Conservation (phyloP, 2,329 filamentous ascomycete genomes). For the Fusarium domesticum region DNA sequence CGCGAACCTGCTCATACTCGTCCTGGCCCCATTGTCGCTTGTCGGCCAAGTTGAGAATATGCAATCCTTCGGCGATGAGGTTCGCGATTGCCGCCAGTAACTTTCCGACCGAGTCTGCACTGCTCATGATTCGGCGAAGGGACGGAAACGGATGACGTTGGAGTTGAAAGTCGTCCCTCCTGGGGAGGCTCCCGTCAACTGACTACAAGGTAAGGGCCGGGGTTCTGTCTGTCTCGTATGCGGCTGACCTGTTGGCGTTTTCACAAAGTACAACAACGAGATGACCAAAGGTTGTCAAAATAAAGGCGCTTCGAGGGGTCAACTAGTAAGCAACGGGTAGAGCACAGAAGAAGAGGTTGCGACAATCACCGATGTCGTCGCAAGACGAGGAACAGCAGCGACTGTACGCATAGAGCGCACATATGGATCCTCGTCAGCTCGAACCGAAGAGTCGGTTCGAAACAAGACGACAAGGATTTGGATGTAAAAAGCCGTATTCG, state of each 20-base stretch:
- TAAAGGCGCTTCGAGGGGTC: neutral
- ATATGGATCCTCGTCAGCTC: slow-evolving; percentile 25
- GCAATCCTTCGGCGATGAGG: slow-evolving; percentile 50
- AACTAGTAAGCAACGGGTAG: neutral
- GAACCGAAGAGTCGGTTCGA: slow-evolving; percentile 18
- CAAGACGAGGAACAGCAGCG: slow-evolving; percentile 26
- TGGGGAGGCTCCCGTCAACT: no score
- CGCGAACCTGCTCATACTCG: slow-evolving; percentile 57
- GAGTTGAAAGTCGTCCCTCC: no score
- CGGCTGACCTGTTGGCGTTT: no score
- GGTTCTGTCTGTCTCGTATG: no score
- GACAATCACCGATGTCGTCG: slow-evolving; percentile 28
- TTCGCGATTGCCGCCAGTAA: slow-evolving; percentile 58
- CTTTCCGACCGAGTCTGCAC: slow-evolving; percentile 53
- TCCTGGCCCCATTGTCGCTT: slow-evolving; percentile 57
- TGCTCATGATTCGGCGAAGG: slow-evolving; percentile 34
- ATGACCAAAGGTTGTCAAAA: slow-evolving; percentile 2
- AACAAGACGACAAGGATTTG: slow-evolving; percentile 2
- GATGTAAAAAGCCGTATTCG: neutral
- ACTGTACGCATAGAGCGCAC: slow-evolving; percentile 25
- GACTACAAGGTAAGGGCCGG: no score
- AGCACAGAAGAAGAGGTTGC: slow-evolving; percentile 1
- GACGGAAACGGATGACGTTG: slow-evolving; percentile 2
- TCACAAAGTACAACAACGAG: slow-evolving; percentile 4
- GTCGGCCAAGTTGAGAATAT: slow-evolving; percentile 54